Percentiles rank a stretch among this genome's conserved stretches.
phyloP scores from a whole-genome alignment of 78 protist species.

The Dictyostelium purpureum region DNA sequence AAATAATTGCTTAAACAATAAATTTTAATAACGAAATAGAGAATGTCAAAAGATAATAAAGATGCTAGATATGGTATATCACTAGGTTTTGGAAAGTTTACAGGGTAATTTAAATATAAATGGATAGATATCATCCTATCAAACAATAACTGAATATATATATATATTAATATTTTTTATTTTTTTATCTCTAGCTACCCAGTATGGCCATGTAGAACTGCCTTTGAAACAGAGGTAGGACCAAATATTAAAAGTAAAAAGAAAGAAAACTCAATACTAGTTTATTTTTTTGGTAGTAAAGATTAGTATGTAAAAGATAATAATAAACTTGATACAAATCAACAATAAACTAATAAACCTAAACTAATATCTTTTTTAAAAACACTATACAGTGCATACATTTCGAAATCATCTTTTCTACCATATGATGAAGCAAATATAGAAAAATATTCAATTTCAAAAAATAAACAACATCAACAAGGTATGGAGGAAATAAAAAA shows the following conservation, averaged over 20 bases:
- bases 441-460: not conserved
- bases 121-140: too few species aligned
- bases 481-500: not conserved
- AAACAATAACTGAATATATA: too few species aligned
- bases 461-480: not conserved
- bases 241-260: not conserved
- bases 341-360: not conserved
- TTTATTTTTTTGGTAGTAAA: conserved; percentile 32
- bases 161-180: too few species aligned
- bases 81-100: not conserved
- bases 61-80: not conserved
- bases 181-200: not conserved
- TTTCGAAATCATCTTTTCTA: not conserved
- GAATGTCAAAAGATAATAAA: not conserved
- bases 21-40: too few species aligned
- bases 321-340: not conserved
- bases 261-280: not conserved
- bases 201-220: conserved; percentile 34
- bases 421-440: not conserved
- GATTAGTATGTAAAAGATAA: conserved; percentile 16
- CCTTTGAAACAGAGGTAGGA: not conserved
- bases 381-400: conserved; percentile 8
- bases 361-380: not conserved
- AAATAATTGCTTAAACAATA: not conserved
- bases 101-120: too few species aligned